phyloP scores from a whole-genome alignment of 192 early-diverging fungal genomes.

The Lunasporangiospora selenospora region DNA sequence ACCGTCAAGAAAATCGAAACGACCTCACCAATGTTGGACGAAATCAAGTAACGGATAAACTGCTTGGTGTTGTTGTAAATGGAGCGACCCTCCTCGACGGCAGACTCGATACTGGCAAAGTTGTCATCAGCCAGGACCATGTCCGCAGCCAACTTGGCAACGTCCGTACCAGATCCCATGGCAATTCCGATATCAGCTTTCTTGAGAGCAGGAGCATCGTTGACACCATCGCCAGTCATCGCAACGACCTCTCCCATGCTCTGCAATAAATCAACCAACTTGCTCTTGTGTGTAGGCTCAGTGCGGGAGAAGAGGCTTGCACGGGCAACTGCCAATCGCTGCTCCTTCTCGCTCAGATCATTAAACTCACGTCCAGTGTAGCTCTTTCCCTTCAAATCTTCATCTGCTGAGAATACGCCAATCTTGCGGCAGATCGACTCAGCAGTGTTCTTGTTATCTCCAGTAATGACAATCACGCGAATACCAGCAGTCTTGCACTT shows the following conservation, averaged over 20 bases:
- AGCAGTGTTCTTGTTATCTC: slow-evolving; percentile 97
- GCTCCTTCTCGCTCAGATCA: slow-evolving; percentile 75
- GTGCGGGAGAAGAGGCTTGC: slow-evolving; percentile 94
- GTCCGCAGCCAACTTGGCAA: slow-evolving; percentile 97
- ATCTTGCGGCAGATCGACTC: slow-evolving; percentile 95
- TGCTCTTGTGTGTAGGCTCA: slow-evolving; percentile 94
- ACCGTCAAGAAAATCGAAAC: slow-evolving; percentile 98
- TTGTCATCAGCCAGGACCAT: slow-evolving; percentile 99
- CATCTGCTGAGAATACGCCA: slow-evolving; percentile 82
- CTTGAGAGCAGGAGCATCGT: slow-evolving; percentile 97
- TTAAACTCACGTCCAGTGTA: slow-evolving; percentile 98
- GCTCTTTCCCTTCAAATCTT: slow-evolving; percentile 68
- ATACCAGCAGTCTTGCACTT: slow-evolving; percentile 95
- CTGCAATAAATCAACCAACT: slow-evolving; percentile 93
- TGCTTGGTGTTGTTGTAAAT: slow-evolving; percentile 99
- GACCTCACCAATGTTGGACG: slow-evolving; percentile 98
- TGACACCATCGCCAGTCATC: slow-evolving; percentile 99
- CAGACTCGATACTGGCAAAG: slow-evolving; percentile 97
- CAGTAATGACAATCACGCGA: slow-evolving; percentile 97
- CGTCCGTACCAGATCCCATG: slow-evolving; percentile 98
- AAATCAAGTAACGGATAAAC: slow-evolving; percentile 98
- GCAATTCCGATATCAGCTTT: slow-evolving; percentile 99
- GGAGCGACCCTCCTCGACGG: slow-evolving; percentile 96
- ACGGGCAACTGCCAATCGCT: slow-evolving; percentile 70
- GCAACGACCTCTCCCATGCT: slow-evolving; percentile 83